A percentile compares a stretch with the other conserved stretches of the same genome.
These are phyloP conservation scores for Sonneratia alba DNA, from an alignment of 345 rosid species.

Conservation along the genomic window DNA sequence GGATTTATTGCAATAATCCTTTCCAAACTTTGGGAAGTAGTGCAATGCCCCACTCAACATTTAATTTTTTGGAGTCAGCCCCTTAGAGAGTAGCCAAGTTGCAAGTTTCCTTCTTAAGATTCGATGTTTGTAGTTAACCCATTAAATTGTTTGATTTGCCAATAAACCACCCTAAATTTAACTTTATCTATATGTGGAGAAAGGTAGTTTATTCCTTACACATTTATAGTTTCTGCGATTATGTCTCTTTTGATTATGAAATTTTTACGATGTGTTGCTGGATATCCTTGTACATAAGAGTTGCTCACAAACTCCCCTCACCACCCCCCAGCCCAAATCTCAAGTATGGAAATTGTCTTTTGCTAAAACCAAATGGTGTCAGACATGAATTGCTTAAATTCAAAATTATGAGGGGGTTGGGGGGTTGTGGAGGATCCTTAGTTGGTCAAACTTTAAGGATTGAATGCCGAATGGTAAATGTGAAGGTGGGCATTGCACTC, in stretches of 20 bases:
- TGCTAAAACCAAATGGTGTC: not conserved
- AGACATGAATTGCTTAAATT: not conserved
- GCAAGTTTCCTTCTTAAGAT: not conserved
- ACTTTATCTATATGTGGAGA: not conserved
- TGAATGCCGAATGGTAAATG: not conserved
- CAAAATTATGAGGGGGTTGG: not conserved
- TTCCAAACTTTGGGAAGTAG: not conserved
- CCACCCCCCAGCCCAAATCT: too few species aligned
- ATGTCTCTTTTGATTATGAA: not conserved
- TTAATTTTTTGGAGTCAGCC: not conserved
- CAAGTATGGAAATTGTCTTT: not conserved
- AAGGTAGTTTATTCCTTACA: not conserved
- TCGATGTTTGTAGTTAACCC: not conserved
- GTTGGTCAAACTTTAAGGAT: not conserved
- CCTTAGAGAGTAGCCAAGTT: not conserved
- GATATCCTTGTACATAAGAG: too few species aligned
- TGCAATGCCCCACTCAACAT: not conserved
- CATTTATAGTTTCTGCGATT: not conserved
- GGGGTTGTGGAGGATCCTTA: not conserved
- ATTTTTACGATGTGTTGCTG: not conserved
- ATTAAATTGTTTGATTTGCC: not conserved
- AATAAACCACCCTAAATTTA: not conserved
- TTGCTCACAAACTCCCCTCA: too few species aligned
- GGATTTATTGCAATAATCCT: not conserved
- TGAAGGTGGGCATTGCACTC: not conserved